Evolutionary conservation across 139 green algal species (phyloP).

Genomic region (Zygnema circumcarinatum): DNA sequence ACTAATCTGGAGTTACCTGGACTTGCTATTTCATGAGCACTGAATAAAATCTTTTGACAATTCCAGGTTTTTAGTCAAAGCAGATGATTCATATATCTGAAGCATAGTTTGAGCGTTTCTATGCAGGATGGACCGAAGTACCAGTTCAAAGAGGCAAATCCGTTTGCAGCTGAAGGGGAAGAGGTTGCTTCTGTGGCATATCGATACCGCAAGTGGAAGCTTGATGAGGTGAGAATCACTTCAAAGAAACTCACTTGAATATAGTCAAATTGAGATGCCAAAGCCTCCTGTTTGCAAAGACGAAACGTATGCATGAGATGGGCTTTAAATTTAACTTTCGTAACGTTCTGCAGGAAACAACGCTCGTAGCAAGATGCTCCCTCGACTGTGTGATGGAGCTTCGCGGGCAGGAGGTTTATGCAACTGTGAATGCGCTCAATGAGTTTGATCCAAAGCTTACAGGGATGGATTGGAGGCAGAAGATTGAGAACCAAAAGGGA

Average conservation of each 20-base stretch:
- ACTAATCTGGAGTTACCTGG: too few relatives aligned
- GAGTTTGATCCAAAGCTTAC: conserved; percentile 87
- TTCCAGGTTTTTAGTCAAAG: too few relatives aligned
- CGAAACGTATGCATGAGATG: too few relatives aligned
- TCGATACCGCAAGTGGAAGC: conserved; percentile 85
- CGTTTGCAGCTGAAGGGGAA: conserved; percentile 72
- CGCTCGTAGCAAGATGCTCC: conserved; percentile 89
- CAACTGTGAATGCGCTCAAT: conserved; percentile 93
- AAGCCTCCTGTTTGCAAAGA: not conserved
- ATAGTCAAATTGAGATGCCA: not conserved
- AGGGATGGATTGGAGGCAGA: conserved; percentile 91
- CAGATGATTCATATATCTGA: too few relatives aligned
- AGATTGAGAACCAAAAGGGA: conserved; percentile 94
- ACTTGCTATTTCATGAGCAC: too few relatives aligned
- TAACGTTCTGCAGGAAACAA: conserved; percentile 38
- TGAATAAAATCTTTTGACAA: too few relatives aligned
- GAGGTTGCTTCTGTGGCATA: conserved; percentile 64
- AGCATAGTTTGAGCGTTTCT: too few relatives aligned
- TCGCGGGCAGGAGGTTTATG: conserved; percentile 75
- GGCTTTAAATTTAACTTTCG: too few relatives aligned
- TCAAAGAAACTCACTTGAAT: not conserved
- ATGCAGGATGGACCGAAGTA: conserved; percentile 52
- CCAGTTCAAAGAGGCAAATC: conserved; percentile 75
- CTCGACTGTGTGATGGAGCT: conserved; percentile 81
- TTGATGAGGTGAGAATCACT: conserved; percentile 66